These are phyloP conservation scores for Cicer judaicum DNA, from an alignment of 306 rosid species.

Conservation along the genomic window DNA sequence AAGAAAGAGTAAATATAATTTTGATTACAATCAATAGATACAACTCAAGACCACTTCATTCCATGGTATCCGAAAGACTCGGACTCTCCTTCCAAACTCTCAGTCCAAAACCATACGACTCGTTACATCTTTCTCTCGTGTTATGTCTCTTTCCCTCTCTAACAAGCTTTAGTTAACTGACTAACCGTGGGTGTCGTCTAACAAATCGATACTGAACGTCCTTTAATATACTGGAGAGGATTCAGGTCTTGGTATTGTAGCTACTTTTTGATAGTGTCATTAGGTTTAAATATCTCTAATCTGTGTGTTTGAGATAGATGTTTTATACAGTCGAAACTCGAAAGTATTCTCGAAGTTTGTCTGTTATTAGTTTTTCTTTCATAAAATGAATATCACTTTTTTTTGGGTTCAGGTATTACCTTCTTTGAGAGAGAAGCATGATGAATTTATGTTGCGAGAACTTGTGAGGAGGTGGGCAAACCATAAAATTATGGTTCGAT, in stretches of 20 bases:
- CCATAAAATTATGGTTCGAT: constrained; percentile 74
- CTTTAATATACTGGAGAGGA: not conserved
- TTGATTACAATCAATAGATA: not conserved
- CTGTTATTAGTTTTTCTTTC: constrained; percentile 26
- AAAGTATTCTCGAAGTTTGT: not conserved
- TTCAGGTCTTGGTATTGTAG: not conserved
- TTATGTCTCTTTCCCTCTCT: not conserved
- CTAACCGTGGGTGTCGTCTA: not conserved
- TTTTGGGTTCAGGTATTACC: constrained; percentile 67
- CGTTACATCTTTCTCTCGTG: not conserved
- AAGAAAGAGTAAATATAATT: not conserved
- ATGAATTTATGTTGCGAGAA: constrained; percentile 80
- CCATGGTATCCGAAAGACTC: not conserved
- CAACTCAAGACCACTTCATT: not conserved
- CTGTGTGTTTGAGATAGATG: not conserved
- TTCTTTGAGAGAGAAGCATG: constrained; percentile 79
- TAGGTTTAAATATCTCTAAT: not conserved
- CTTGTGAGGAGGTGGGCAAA: constrained; percentile 81
- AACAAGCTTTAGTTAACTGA: not conserved
- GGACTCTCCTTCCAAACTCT: not conserved
- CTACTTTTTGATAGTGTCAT: not conserved
- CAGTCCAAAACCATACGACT: not conserved
- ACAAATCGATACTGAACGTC: not conserved
- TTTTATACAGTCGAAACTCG: not conserved
- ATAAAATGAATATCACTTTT: not conserved